Conservation (phyloP, 306 rosid species). For the Glycine tomentella region DNA sequence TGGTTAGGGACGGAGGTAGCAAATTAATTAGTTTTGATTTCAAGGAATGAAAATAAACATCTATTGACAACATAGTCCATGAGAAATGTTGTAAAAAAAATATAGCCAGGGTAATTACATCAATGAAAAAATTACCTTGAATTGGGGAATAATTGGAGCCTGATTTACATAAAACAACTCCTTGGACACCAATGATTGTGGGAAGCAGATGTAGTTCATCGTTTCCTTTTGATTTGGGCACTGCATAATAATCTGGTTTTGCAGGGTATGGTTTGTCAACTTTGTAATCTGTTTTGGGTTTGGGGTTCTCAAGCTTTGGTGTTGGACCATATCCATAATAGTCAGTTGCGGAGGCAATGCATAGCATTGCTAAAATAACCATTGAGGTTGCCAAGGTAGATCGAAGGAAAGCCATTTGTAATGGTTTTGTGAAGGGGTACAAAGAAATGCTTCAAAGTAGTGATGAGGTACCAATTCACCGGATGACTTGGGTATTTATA, state of each 20-base stretch:
- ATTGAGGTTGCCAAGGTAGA: constrained; percentile 29
- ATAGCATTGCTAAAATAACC: constrained; percentile 48
- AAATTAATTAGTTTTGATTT: background rate
- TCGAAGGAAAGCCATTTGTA: constrained; percentile 31
- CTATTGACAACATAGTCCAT: background rate
- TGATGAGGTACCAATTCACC: constrained; percentile 5
- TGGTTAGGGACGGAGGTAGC: no score
- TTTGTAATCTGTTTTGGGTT: constrained; percentile 1
- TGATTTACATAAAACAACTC: constrained; percentile 58
- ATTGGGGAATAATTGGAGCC: constrained; percentile 49
- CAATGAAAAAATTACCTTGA: constrained; percentile 49
- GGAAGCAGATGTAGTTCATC: constrained; percentile 30
- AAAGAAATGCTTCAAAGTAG: constrained; percentile 29
- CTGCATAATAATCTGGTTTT: constrained; percentile 1
- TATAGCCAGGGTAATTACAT: background rate
- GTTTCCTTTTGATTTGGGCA: constrained; percentile 18
- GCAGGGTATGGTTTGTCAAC: constrained; percentile 3
- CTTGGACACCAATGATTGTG: constrained; percentile 54
- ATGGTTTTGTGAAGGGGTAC: background rate
- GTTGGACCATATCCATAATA: constrained; percentile 48
- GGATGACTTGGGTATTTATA: constrained; percentile 37
- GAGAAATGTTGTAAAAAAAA: background rate
- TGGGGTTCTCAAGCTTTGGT: constrained; percentile 13
- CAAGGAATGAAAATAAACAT: background rate
- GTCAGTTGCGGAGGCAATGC: constrained; percentile 52